Percentiles rank a stretch among this genome's conserved stretches.
These are phyloP conservation scores for Knoxia roxburghii DNA, from an alignment of 257 asterid species.

Conservation along the genomic window DNA sequence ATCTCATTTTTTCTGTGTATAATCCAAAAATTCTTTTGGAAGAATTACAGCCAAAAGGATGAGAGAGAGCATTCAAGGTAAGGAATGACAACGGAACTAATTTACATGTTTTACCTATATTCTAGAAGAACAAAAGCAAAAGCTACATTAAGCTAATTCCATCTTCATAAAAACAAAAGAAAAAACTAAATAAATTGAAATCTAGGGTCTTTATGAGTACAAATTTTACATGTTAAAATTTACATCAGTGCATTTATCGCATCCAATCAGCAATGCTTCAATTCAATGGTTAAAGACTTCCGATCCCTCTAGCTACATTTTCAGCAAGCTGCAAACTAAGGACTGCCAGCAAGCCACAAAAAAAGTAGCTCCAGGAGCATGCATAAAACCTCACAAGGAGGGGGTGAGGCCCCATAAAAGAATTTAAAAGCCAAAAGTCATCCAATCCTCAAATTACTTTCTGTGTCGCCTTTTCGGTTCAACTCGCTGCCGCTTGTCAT, in stretches of 20 bases:
- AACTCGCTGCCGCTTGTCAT: conserved; percentile 92
- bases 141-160: not conserved
- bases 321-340: conserved; percentile 5
- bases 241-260: conserved; percentile 1
- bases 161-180: not conserved
- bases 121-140: not conserved
- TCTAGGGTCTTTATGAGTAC: not conserved
- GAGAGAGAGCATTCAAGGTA: not conserved
- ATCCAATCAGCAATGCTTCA: conserved; percentile 3
- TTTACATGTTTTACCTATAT: not conserved
- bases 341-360: not conserved
- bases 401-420: not conserved
- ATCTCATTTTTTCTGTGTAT: not conserved
- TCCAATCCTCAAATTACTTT: conserved; percentile 31
- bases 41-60: not conserved
- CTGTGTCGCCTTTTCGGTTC: conserved; percentile 93
- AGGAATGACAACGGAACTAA: not conserved
- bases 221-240: conserved; percentile 8
- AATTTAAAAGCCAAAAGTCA: not conserved
- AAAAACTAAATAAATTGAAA: not conserved
- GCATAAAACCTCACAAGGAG: not conserved
- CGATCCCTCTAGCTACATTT: not conserved
- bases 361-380: not conserved
- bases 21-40: not conserved
- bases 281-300: not conserved